Conservation (phyloP, 345 rosid species). For the Lepidium sativum region DNA sequence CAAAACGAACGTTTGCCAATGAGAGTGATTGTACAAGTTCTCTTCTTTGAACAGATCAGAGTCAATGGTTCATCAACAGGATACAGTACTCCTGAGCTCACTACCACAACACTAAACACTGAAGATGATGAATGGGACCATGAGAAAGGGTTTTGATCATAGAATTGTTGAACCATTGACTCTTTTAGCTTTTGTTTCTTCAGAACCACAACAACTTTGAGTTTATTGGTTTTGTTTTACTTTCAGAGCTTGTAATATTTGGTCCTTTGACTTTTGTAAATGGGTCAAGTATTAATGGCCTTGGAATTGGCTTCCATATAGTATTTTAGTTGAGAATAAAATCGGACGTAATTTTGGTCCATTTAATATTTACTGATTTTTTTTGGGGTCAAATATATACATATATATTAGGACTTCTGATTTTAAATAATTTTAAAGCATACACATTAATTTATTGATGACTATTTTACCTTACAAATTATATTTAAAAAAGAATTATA, state of each 20-base stretch:
- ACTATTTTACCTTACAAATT: no score
- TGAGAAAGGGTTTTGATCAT: conserved; percentile 31
- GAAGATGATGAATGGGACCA: conserved; percentile 89
- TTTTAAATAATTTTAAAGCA: no score
- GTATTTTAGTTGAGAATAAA: not conserved
- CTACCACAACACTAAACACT: conserved; percentile 37
- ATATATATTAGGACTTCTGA: no score
- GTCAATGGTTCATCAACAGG: conserved; percentile 56
- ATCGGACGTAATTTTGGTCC: not conserved
- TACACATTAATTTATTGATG: no score
- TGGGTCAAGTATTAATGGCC: not conserved
- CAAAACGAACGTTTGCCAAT: conserved; percentile 83
- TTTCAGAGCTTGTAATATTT: conserved; percentile 30
- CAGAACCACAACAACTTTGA: not conserved
- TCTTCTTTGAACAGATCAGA: conserved; percentile 78
- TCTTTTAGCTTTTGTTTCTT: not conserved
- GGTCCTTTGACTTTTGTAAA: conserved; percentile 6
- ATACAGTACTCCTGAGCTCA: conserved; percentile 24
- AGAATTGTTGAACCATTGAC: not conserved
- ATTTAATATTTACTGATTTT: no score
- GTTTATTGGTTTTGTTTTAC: conserved; percentile 25
- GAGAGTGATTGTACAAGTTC: conserved; percentile 78
- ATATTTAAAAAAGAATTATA: no score
- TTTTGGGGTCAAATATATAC: no score
- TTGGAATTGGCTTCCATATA: not conserved